These are phyloP conservation scores for Aspergillus taichungensis DNA, from an alignment of 495 filamentous ascomycete species.

Conservation along the genomic window DNA sequence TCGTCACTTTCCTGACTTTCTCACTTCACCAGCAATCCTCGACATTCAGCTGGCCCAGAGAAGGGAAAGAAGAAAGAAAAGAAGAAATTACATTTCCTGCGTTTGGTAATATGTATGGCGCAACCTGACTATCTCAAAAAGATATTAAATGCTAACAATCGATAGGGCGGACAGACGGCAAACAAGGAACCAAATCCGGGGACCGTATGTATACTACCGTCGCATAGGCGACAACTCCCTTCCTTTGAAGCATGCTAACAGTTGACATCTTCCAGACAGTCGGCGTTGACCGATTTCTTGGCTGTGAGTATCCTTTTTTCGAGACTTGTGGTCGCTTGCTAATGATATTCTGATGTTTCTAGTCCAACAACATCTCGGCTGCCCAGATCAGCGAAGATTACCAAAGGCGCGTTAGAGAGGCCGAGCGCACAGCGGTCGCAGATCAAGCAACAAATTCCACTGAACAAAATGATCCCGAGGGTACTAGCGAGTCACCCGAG, in stretches of 20 bases:
- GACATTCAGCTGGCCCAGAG: no score
- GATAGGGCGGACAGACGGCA: conserved; percentile 33
- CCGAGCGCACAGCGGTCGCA: conserved; percentile 29
- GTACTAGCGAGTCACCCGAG: conserved; percentile 31
- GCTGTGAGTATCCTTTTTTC: conserved; percentile 43
- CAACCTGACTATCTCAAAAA: not conserved
- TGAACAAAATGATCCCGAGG: conserved; percentile 22
- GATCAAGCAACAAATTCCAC: conserved; percentile 14
- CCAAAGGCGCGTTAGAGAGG: conserved; percentile 38
- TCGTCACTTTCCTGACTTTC: not conserved
- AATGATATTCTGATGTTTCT: conserved; percentile 2
- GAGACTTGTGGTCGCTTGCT: not conserved
- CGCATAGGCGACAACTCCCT: not conserved
- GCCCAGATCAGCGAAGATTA: conserved; percentile 62
- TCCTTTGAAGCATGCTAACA: conserved; percentile 8
- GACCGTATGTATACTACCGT: conserved; percentile 42
- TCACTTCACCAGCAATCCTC: not conserved
- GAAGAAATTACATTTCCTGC: not conserved
- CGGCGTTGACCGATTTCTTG: conserved; percentile 74
- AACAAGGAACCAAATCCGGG: conserved; percentile 47
- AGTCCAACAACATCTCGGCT: conserved; percentile 88
- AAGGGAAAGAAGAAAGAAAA: no score
- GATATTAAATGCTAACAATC: conserved; percentile 9
- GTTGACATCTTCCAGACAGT: conserved; percentile 37
- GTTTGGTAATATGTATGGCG: conserved; percentile 7